A percentile compares a stretch with the other conserved stretches of the same genome.
phyloP scores from a whole-genome alignment of 129 eudicot genomes.

The Silybum marianum region DNA sequence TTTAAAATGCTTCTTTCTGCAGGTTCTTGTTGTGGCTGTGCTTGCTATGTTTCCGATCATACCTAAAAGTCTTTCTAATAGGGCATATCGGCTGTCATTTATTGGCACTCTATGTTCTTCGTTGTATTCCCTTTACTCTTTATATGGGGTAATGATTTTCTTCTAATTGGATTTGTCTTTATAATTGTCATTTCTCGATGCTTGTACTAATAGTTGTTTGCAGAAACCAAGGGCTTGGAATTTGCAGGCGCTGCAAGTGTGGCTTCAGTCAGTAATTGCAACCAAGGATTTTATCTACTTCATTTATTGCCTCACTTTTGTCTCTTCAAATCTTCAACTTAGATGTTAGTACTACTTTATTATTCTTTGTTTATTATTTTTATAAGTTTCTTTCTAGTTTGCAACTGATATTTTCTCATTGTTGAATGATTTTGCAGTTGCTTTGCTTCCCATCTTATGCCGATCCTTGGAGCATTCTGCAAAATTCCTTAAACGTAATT shows the following conservation, averaged over 20 bases:
- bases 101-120: slow-evolving; percentile 82
- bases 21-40: slow-evolving; percentile 76
- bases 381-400: neutral
- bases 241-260: slow-evolving; percentile 76
- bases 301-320: slow-evolving; percentile 75
- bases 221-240: slow-evolving; percentile 93
- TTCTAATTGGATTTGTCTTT: neutral
- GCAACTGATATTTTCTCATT: neutral
- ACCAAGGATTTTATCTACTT: slow-evolving; percentile 78
- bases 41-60: slow-evolving; percentile 69
- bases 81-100: slow-evolving; percentile 78
- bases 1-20: slow-evolving; percentile 16
- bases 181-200: neutral
- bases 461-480: slow-evolving; percentile 68
- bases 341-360: slow-evolving; percentile 53
- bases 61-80: slow-evolving; percentile 61
- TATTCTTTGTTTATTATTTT: neutral
- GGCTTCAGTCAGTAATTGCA: slow-evolving; percentile 76
- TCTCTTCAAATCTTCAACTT: slow-evolving; percentile 69
- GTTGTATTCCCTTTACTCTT: slow-evolving; percentile 64
- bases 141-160: slow-evolving; percentile 66
- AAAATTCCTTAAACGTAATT: slow-evolving; percentile 69
- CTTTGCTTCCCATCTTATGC: slow-evolving; percentile 75
- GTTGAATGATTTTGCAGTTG: slow-evolving; percentile 52
- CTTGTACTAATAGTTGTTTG: slow-evolving; percentile 26